These are phyloP conservation scores for Debaryomyces tyrocola DNA, from an alignment of 805 yeast species.

Conservation along the genomic window DNA sequence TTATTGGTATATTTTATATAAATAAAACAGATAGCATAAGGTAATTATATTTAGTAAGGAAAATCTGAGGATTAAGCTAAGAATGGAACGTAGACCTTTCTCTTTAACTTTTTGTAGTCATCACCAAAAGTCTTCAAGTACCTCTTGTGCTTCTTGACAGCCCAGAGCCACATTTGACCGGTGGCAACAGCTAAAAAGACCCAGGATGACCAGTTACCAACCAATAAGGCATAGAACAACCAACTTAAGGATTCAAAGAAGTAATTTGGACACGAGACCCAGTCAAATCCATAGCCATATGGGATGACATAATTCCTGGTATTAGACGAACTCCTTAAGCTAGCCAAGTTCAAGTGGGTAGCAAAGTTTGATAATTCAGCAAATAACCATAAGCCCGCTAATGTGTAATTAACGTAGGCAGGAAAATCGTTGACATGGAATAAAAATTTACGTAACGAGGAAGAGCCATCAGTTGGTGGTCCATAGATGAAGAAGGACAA, in stretches of 20 bases:
- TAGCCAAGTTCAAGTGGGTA: constrained; percentile 67
- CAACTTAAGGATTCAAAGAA: constrained; percentile 82
- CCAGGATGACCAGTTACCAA: constrained; percentile 75
- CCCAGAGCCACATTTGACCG: constrained; percentile 90
- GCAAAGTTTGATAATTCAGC: constrained; percentile 73
- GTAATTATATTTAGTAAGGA: not conserved
- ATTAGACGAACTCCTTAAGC: constrained; percentile 54
- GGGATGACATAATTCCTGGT: constrained; percentile 65
- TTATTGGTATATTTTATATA: not conserved
- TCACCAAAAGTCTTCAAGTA: constrained; percentile 70
- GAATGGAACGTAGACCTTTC: constrained; percentile 73
- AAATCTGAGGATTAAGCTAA: constrained; percentile 41
- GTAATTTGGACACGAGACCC: constrained; percentile 91
- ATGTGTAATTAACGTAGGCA: constrained; percentile 24
- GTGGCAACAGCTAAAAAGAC: constrained; percentile 71
- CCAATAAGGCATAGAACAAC: constrained; percentile 67
- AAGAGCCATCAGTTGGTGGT: constrained; percentile 11
- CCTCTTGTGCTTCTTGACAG: constrained; percentile 75
- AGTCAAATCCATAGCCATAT: constrained; percentile 77
- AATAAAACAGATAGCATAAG: not conserved
- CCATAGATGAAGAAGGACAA: constrained; percentile 52
- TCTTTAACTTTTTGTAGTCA: constrained; percentile 76
- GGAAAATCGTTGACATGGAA: constrained; percentile 49
- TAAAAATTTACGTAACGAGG: constrained; percentile 24
- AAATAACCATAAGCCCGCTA: constrained; percentile 48